Percentiles rank a stretch among this genome's conserved stretches.
phyloP scores from a whole-genome alignment of 176 grass and related monocot genomes.

The Saccharum spontaneum region DNA sequence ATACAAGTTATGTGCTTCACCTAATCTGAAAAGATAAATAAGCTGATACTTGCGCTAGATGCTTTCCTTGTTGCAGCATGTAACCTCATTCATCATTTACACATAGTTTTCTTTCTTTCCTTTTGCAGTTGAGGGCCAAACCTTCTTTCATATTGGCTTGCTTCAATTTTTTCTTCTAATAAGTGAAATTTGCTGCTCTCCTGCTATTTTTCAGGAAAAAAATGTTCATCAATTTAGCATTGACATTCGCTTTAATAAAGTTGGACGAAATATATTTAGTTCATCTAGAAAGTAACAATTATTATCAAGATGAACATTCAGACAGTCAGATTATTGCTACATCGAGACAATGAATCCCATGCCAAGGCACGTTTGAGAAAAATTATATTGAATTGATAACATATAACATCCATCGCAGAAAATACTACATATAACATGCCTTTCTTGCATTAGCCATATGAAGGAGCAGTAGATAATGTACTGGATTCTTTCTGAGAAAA shows the following conservation, averaged over 20 bases:
- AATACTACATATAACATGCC: not conserved
- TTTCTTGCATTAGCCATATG: not conserved
- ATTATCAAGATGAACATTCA: not conserved
- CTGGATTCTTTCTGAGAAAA: not conserved
- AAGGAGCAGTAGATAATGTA: not conserved
- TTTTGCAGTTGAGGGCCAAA: not conserved
- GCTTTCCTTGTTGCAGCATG: not conserved
- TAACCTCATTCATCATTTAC: slow-evolving; percentile 9
- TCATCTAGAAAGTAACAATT: not conserved
- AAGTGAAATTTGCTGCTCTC: not conserved
- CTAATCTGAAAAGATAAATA: slow-evolving; percentile 10
- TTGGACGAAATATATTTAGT: not conserved
- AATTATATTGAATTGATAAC: not conserved
- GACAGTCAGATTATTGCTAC: not conserved
- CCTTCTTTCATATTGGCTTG: not conserved
- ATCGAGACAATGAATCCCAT: not conserved
- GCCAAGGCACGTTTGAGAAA: too few relatives aligned
- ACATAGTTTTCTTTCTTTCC: not conserved
- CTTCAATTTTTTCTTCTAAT: not conserved
- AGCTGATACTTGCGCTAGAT: not conserved
- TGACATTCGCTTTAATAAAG: not conserved
- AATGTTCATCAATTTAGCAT: not conserved
- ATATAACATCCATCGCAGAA: not conserved
- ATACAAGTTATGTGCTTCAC: not conserved
- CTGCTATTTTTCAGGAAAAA: not conserved